phyloP scores from a whole-genome alignment of 2,329 filamentous ascomycete species.

The Arthroderma uncinatum region DNA sequence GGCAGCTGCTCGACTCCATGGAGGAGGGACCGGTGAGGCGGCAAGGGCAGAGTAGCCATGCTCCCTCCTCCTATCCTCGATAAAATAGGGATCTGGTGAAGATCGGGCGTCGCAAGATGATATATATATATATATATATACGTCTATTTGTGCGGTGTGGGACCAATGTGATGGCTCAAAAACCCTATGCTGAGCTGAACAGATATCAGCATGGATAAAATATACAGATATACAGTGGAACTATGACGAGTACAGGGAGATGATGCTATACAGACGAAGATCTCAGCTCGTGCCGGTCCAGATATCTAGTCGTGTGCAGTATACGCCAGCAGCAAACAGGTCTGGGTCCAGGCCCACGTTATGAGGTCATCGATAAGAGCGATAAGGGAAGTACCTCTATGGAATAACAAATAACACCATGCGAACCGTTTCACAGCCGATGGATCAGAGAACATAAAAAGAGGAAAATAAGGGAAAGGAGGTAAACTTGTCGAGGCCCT shows the following conservation, averaged over 20 bases:
- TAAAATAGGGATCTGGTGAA: neutral
- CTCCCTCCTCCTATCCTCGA: neutral
- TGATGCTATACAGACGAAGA: neutral
- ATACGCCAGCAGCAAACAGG: neutral
- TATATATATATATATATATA: neutral
- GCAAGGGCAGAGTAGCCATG: conserved; percentile 11
- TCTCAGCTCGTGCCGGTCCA: neutral
- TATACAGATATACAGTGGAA: neutral
- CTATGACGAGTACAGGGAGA: neutral
- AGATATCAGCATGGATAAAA: neutral
- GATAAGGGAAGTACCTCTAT: neutral
- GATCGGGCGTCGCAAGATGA: neutral
- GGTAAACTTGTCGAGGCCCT: neutral
- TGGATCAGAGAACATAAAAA: neutral
- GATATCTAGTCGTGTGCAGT: neutral
- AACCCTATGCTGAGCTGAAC: neutral
- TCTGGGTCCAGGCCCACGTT: neutral
- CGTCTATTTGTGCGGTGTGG: neutral
- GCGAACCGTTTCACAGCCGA: neutral
- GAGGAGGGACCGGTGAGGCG: conserved; percentile 15
- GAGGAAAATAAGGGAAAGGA: neutral
- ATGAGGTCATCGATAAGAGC: conserved; percentile 5
- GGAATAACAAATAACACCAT: neutral
- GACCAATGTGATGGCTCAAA: conserved; percentile 4
- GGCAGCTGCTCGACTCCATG: conserved; percentile 14